Conservation (phyloP, 345 rosid genomes). For the Gossypioides kirkii region DNA sequence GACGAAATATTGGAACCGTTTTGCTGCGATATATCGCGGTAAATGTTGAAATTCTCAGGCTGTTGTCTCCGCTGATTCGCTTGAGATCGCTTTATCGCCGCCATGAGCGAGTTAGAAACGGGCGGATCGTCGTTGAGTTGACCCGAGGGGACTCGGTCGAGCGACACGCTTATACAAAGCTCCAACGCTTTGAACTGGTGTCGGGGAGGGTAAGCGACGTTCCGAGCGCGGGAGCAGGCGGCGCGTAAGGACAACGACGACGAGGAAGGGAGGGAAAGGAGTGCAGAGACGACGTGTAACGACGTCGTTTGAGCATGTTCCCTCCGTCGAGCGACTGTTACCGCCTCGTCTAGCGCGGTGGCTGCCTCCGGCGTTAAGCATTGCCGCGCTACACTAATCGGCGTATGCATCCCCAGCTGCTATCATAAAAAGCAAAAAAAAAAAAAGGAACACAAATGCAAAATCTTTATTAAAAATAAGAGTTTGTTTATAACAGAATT, state of each 20-base stretch:
- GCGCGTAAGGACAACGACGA: slow-evolving; percentile 40
- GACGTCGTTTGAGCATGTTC: slow-evolving; percentile 85
- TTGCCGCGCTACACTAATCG: slow-evolving; percentile 77
- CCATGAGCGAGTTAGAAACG: slow-evolving; percentile 91
- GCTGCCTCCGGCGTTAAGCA: slow-evolving; percentile 75
- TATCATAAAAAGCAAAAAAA: slow-evolving; percentile 1
- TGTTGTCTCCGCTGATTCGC: slow-evolving; percentile 80
- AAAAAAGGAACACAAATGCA: neutral
- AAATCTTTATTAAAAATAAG: neutral
- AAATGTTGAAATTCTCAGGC: slow-evolving; percentile 77
- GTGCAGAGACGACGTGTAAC: slow-evolving; percentile 78
- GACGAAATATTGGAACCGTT: slow-evolving; percentile 34
- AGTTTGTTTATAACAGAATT: neutral
- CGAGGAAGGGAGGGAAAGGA: slow-evolving; percentile 64
- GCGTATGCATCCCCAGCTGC: slow-evolving; percentile 85
- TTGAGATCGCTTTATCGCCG: slow-evolving; percentile 92
- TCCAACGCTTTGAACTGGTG: slow-evolving; percentile 82
- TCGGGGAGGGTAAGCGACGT: slow-evolving; percentile 61
- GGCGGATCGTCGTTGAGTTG: slow-evolving; percentile 57
- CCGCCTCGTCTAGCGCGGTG: slow-evolving; percentile 79
- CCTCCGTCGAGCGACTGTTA: slow-evolving; percentile 60
- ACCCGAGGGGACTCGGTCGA: slow-evolving; percentile 77
- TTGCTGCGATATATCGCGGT: slow-evolving; percentile 53
- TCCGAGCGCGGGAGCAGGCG: slow-evolving; percentile 71
- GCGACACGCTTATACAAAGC: slow-evolving; percentile 73